phyloP scores from a whole-genome alignment of 345 rosid species.

The Gossypium longicalyx region DNA sequence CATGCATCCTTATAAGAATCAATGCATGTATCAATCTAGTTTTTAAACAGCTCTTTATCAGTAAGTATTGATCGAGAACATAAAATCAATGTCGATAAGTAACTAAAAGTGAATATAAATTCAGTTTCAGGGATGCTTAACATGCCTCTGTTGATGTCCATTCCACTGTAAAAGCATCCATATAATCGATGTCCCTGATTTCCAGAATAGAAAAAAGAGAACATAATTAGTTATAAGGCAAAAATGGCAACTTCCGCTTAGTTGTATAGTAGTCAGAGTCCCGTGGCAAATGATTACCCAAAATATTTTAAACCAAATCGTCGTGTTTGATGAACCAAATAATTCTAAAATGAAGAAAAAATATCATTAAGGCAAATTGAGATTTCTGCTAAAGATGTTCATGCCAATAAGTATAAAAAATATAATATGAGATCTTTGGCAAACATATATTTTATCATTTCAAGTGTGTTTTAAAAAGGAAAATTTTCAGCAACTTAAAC shows the following conservation, averaged over 20 bases:
- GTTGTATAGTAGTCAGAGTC: neutral
- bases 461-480: neutral
- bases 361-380: neutral
- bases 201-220: neutral
- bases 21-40: neutral
- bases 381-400: neutral
- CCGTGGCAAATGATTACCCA: neutral
- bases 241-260: constrained; percentile 2
- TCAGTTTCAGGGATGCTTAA: constrained; percentile 30
- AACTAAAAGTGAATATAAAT: neutral
- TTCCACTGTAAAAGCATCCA: constrained; percentile 94
- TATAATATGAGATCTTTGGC: neutral
- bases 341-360: neutral
- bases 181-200: constrained; percentile 71
- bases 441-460: neutral
- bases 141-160: constrained; percentile 33
- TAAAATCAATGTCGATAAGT: neutral
- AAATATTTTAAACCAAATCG: neutral
- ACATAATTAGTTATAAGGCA: neutral
- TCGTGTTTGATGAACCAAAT: neutral
- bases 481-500: constrained; percentile 5
- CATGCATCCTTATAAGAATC: neutral
- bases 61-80: neutral
- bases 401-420: neutral
- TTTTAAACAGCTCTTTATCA: neutral